phyloP scores from a whole-genome alignment of 257 asterid species.

The Fraxinus cuspidata region DNA sequence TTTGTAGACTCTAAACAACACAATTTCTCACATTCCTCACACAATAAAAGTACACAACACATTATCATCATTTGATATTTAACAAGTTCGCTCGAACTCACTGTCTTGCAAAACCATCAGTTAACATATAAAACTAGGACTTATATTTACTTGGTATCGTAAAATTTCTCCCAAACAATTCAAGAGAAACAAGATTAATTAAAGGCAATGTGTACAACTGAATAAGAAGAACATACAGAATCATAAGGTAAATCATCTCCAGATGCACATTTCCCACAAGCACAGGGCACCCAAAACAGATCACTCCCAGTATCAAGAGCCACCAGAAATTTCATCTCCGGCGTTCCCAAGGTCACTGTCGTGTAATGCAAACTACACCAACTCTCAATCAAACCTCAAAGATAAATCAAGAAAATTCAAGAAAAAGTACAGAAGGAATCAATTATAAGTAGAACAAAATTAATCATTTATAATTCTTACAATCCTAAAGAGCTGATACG shows the following conservation, averaged over 20 bases:
- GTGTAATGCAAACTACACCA: constrained; percentile 76
- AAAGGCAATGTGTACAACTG: not conserved
- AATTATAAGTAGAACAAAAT: not conserved
- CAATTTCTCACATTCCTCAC: not conserved
- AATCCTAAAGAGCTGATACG: constrained; percentile 76
- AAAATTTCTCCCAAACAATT: not conserved
- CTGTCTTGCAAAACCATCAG: not conserved
- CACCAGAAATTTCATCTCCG: constrained; percentile 79
- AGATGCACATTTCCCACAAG: constrained; percentile 61
- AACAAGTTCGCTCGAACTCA: not conserved
- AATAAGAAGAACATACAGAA: constrained; percentile 44
- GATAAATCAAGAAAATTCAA: constrained; percentile 22
- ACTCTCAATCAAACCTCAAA: constrained; percentile 26
- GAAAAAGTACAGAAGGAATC: not conserved
- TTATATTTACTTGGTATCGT: not conserved
- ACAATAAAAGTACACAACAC: not conserved
- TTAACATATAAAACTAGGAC: not conserved
- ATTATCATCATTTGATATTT: not conserved
- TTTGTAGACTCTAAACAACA: no score
- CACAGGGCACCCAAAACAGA: constrained; percentile 86
- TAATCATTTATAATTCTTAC: constrained; percentile 38
- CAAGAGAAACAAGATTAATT: not conserved
- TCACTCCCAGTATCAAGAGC: constrained; percentile 94
- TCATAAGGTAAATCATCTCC: constrained; percentile 47
- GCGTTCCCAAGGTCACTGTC: constrained; percentile 73